Percentiles rank a stretch among this genome's conserved stretches.
These are phyloP conservation scores for Sanghuangporus weigelae DNA, from an alignment of 1,284 basidiomycete species.

Conservation along the genomic window DNA sequence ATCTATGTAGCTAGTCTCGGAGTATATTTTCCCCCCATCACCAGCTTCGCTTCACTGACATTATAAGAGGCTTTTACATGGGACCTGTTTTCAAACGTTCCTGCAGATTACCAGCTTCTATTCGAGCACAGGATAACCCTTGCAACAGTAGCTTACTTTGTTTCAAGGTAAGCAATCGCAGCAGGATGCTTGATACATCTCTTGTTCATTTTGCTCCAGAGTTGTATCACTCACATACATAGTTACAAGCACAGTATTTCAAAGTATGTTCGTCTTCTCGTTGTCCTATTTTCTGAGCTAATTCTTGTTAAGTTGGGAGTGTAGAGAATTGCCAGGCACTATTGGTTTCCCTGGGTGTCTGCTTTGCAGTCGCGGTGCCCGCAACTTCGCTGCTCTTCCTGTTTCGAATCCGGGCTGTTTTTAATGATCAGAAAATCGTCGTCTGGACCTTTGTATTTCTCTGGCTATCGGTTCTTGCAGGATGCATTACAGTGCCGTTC, in stretches of 20 bases:
- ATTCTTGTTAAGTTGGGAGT: background rate
- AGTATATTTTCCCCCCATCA: slow-evolving; percentile 8
- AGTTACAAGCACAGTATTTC: slow-evolving; percentile 10
- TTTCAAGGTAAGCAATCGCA: slow-evolving; percentile 23
- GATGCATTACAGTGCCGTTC: slow-evolving; percentile 13
- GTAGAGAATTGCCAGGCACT: background rate
- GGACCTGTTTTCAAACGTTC: slow-evolving; percentile 25
- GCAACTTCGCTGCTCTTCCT: slow-evolving; percentile 15
- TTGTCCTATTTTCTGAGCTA: background rate
- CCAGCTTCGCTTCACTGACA: background rate
- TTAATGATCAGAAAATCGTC: background rate
- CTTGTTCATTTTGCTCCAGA: background rate
- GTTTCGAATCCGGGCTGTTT: slow-evolving; percentile 15
- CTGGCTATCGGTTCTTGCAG: slow-evolving; percentile 12
- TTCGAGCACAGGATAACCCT: slow-evolving; percentile 19
- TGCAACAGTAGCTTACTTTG: slow-evolving; percentile 24
- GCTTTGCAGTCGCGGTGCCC: slow-evolving; percentile 7
- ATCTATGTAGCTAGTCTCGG: slow-evolving; percentile 19
- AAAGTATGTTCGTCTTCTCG: slow-evolving; percentile 8
- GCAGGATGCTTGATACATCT: background rate
- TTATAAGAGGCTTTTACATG: slow-evolving; percentile 24
- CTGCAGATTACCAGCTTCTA: slow-evolving; percentile 24
- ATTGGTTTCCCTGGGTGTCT: background rate
- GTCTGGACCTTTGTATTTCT: slow-evolving; percentile 2
- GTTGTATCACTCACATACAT: slow-evolving; percentile 12